phyloP scores from a whole-genome alignment of 2,329 filamentous ascomycete species.

The Penicillium sp. region DNA sequence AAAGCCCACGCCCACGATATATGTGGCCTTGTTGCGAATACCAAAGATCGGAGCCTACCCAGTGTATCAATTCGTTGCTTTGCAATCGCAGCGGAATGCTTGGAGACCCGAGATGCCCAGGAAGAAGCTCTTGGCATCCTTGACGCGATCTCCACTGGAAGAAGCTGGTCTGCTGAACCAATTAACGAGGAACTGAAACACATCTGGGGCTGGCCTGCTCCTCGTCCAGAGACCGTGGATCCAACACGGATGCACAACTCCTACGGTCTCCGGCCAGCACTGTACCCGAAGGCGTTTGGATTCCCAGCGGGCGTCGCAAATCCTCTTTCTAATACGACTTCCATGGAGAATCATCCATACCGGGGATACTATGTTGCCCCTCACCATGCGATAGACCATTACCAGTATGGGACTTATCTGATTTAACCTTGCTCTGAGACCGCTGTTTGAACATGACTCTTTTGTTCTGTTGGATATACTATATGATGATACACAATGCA shows the following conservation, averaged over 20 bases:
- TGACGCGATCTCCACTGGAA: conserved; percentile 67
- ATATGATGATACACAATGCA: neutral
- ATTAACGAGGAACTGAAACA: conserved; percentile 68
- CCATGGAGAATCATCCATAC: conserved; percentile 72
- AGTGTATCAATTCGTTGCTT: conserved; percentile 75
- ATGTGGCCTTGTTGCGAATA: conserved; percentile 83
- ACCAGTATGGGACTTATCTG: conserved; percentile 22
- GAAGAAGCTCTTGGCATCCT: conserved; percentile 76
- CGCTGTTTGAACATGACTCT: neutral
- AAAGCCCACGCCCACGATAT: conserved; percentile 75
- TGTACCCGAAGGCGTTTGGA: conserved; percentile 28
- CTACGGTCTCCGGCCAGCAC: conserved; percentile 21
- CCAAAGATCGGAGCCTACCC: conserved; percentile 74
- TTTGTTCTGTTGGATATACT: neutral
- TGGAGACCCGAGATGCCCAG: conserved; percentile 67
- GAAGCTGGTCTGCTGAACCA: conserved; percentile 71
- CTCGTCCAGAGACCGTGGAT: conserved; percentile 30
- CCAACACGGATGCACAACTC: conserved; percentile 18
- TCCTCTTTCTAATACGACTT: conserved; percentile 65
- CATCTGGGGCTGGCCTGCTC: conserved; percentile 67
- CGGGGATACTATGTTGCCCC: conserved; percentile 75
- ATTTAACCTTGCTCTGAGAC: neutral
- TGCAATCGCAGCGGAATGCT: conserved; percentile 68
- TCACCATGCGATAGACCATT: conserved; percentile 34
- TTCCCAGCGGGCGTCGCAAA: conserved; percentile 56